Base-by-base conservation (phyloP, 73 alveolate species). In the Symbiodinium pilosum region DNA sequence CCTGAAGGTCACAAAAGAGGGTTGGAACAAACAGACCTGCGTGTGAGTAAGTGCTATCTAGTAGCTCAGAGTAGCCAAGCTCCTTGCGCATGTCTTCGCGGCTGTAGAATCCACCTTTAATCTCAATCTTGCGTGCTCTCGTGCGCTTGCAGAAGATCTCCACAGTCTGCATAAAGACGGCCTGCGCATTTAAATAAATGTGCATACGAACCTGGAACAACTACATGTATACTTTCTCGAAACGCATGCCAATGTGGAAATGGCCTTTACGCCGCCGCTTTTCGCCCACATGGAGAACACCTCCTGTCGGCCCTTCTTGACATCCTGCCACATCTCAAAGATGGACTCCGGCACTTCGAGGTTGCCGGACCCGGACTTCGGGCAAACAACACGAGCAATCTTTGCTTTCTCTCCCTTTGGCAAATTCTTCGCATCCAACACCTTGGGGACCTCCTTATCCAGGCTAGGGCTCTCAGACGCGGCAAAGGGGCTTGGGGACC, bases 101-200 rank as follows among this genome's bases (percentile, higher is more conserved):
- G 59, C 52, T 24, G 52, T 91, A 91, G 77, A 91, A 91, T 30
- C 96, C 96, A 1, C 96, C 96, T n/a, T 69, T 91, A 1, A 91
- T 87, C 73, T 32, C 52, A 32, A 91, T 21, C 34, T 64, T 68
- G 88, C 69, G 68, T 8, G 75, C 21, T 43, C 77, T 30, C 16
- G 87, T 69, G n/a, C 56, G n/a, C 73, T 41, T 41, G 54, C 77
- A n/a, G 42, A 91, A 9, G 39, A 91, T 1, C 41, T 30, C 44
- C 38, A 69, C 87, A 32, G 44, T 30, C 64, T 91, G 81, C 34
- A 91, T 1, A 28, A 91, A 91, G 88, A 91, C 56, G 11, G 96
- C 96, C 96, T 89, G 69, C n/a, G 14, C 47, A 43, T 7, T 28
- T 7, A 21, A 32, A 47, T 0, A n/a, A n/a, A n/a, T n/a, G n/a